These are phyloP conservation scores for Ceriops zippeliana DNA, from an alignment of 345 rosid species.

Conservation along the genomic window DNA sequence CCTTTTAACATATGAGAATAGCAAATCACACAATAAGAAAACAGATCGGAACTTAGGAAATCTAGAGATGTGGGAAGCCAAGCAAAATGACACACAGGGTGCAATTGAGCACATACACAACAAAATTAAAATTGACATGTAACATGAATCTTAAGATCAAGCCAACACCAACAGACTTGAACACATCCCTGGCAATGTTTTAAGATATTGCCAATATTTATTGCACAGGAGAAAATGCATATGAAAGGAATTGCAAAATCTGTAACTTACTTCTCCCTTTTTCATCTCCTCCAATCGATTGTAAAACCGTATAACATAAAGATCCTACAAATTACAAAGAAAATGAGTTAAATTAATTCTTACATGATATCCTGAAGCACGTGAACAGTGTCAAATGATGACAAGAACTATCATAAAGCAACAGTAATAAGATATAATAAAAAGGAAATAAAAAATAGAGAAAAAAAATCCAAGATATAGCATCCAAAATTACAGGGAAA, in stretches of 20 bases:
- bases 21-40: background rate
- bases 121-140: no score
- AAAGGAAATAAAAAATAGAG: background rate
- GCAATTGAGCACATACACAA: no score
- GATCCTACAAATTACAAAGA: constrained; percentile 49
- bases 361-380: background rate
- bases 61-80: background rate
- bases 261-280: constrained; percentile 84
- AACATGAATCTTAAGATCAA: no score
- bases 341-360: background rate
- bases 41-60: background rate
- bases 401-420: background rate
- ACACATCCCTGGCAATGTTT: background rate
- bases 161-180: background rate
- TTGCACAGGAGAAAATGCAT: background rate
- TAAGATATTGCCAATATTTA: background rate
- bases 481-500: background rate
- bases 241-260: constrained; percentile 1
- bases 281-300: constrained; percentile 73
- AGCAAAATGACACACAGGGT: background rate
- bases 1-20: constrained; percentile 1
- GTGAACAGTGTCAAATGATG: background rate
- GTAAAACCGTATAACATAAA: constrained; percentile 68
- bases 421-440: background rate
- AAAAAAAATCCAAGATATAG: background rate